phyloP scores from a whole-genome alignment of 768 basidiomycete genomes.

The Kwoniella dendrophila region DNA sequence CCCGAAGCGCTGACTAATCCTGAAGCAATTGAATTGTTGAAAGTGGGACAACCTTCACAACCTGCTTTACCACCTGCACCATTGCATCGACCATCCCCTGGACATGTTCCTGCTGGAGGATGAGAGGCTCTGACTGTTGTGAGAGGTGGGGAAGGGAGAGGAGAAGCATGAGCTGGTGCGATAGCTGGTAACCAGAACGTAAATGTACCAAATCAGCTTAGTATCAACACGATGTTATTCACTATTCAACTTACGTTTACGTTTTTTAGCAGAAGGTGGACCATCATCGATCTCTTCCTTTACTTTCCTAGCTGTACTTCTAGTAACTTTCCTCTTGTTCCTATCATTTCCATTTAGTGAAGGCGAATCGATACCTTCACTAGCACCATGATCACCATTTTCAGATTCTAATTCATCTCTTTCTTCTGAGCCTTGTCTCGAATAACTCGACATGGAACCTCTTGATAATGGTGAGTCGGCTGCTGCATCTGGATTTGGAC shows the following conservation, averaged over 20 bases:
- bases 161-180: conserved; percentile 31
- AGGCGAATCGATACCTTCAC: conserved; percentile 18
- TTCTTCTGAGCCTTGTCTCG: conserved; percentile 17
- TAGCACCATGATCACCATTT: conserved; percentile 17
- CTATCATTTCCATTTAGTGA: neutral
- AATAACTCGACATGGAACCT: conserved; percentile 4
- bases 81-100: conserved; percentile 96
- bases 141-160: conserved; percentile 38
- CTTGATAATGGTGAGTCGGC: conserved; percentile 21
- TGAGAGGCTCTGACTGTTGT: conserved; percentile 19
- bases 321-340: conserved; percentile 16
- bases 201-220: neutral
- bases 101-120: conserved; percentile 69
- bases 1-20: conserved; percentile 58
- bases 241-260: conserved; percentile 35
- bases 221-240: neutral
- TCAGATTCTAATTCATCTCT: conserved; percentile 21
- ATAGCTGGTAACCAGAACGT: conserved; percentile 8
- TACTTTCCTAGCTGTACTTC: conserved; percentile 20
- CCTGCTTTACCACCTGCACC: conserved; percentile 92
- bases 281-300: conserved; percentile 33
- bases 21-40: conserved; percentile 71
- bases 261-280: conserved; percentile 34
- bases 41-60: conserved; percentile 94
- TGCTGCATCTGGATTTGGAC: conserved; percentile 26